phyloP scores from a whole-genome alignment of 257 asterid species.

The Vinca minor region DNA sequence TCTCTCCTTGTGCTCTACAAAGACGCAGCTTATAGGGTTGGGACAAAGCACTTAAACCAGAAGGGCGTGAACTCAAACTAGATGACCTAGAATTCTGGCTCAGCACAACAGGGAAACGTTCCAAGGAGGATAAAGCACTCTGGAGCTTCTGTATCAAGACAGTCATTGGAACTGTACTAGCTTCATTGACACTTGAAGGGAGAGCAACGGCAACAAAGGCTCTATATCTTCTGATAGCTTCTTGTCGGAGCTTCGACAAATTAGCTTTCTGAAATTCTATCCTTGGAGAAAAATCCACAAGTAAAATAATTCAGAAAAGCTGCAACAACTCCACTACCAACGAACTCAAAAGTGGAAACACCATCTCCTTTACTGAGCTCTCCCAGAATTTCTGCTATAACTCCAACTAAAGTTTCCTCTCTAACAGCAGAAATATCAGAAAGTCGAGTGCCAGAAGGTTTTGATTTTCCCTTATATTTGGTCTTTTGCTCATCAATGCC shows the following conservation, averaged over 20 bases:
- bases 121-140: conserved; percentile 81
- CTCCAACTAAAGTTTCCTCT: conserved; percentile 63
- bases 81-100: conserved; percentile 79
- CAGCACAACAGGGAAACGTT: conserved; percentile 88
- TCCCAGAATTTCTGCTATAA: conserved; percentile 63
- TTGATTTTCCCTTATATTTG: conserved; percentile 78
- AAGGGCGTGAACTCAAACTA: conserved; percentile 70
- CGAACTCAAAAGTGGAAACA: conserved; percentile 92
- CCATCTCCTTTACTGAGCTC: conserved; percentile 95
- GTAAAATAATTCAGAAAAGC: conserved; percentile 82
- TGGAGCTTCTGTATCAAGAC: conserved; percentile 86
- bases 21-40: conserved; percentile 95
- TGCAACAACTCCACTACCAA: conserved; percentile 87
- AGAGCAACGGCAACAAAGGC: conserved; percentile 79
- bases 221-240: conserved; percentile 75
- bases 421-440: conserved; percentile 47
- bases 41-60: conserved; percentile 83
- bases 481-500: conserved; percentile 54
- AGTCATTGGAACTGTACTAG: conserved; percentile 55
- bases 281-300: conserved; percentile 79
- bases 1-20: conserved; percentile 90
- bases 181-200: conserved; percentile 42
- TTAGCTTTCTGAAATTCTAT: conserved; percentile 59
- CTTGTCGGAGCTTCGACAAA: conserved; percentile 65
- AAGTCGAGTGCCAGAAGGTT: conserved; percentile 44